phyloP scores from a whole-genome alignment of 2,329 filamentous ascomycete genomes.

The Chaetothyriales sp. region DNA sequence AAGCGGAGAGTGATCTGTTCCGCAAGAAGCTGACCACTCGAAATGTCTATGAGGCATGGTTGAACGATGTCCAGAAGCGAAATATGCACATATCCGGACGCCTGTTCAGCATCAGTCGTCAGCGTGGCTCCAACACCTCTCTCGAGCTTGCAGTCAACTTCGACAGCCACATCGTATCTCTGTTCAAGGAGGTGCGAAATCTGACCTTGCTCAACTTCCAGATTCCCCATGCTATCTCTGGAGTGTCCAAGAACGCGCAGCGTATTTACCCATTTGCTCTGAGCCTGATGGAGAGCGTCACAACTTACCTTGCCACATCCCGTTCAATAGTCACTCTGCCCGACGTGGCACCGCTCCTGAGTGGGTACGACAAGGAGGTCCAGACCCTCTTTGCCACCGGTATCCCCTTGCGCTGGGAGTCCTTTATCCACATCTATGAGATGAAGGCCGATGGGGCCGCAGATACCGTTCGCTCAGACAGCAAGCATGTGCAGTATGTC shows the following conservation, averaged over 20 bases:
- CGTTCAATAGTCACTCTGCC: conserved; percentile 72
- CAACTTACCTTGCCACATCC: conserved; percentile 77
- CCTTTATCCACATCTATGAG: conserved; percentile 93
- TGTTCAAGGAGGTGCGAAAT: conserved; percentile 98
- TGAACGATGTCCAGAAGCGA: conserved; percentile 72
- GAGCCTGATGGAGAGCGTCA: conserved; percentile 96
- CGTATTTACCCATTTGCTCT: conserved; percentile 95
- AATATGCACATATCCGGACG: conserved; percentile 85
- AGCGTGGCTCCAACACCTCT: conserved; percentile 76
- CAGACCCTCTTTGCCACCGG: conserved; percentile 73
- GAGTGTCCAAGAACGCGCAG: conserved; percentile 96
- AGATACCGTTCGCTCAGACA: conserved; percentile 44
- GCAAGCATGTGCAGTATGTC: conserved; percentile 92
- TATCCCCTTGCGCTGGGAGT: conserved; percentile 86
- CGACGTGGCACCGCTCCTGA: conserved; percentile 72
- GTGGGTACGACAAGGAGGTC: conserved; percentile 82
- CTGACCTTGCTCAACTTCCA: conserved; percentile 88
- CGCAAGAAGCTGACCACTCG: conserved; percentile 89
- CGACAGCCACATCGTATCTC: conserved; percentile 85
- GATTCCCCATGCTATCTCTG: conserved; percentile 86
- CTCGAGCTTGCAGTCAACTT: conserved; percentile 91
- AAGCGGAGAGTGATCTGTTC: conserved; percentile 82
- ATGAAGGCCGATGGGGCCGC: conserved; percentile 53
- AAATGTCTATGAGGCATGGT: conserved; percentile 90
- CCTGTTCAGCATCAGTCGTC: conserved; percentile 75